phyloP scores from a whole-genome alignment of 306 rosid genomes.

The Vicia villosa region DNA sequence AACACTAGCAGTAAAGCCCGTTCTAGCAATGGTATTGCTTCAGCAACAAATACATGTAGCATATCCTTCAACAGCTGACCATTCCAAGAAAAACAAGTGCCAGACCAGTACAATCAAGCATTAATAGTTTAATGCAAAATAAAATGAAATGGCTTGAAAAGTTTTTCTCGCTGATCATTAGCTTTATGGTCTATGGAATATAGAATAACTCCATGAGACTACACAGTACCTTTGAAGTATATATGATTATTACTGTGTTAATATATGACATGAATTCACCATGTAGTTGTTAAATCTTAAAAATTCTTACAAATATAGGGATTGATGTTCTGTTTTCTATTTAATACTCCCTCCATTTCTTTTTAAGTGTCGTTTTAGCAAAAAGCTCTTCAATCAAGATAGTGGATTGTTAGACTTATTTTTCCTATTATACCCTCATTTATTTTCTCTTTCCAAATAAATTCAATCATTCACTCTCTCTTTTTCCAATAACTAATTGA shows the following conservation, averaged over 20 bases:
- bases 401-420: no score
- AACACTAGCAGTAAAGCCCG: slow-evolving; percentile 18
- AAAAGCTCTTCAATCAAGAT: no score
- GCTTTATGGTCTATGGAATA: slow-evolving; percentile 10
- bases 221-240: not conserved
- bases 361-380: no score
- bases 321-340: not conserved
- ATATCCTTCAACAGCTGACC: slow-evolving; percentile 23
- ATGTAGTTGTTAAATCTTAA: not conserved
- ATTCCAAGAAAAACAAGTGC: slow-evolving; percentile 24
- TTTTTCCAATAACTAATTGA: no score
- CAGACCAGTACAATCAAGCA: slow-evolving; percentile 6
- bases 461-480: no score
- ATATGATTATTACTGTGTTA: not conserved
- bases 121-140: not conserved
- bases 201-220: slow-evolving; percentile 25
- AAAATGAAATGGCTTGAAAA: not conserved
- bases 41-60: not conserved
- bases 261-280: not conserved
- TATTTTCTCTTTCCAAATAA: no score
- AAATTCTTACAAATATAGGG: not conserved
- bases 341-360: no score
- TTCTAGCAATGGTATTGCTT: slow-evolving; percentile 21
- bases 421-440: no score
- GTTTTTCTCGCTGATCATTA: slow-evolving; percentile 15